Evolutionary conservation across 1,284 basidiomycete species (phyloP).

Genomic region (Ganoderma resinaceum): DNA sequence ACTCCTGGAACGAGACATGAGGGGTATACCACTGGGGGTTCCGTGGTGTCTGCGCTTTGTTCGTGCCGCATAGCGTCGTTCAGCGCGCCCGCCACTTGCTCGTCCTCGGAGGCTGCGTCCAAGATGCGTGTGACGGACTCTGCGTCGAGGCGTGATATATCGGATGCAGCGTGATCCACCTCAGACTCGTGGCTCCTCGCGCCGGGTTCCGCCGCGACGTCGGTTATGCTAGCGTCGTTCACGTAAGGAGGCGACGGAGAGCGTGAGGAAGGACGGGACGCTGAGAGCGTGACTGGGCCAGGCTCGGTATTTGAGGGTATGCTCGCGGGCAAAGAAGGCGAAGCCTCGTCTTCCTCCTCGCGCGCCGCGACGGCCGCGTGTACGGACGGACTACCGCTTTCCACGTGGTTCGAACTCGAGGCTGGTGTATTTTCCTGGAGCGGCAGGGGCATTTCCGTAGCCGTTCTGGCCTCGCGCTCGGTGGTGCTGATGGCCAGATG

Average conservation of each 20-base stretch:
- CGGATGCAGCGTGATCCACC: constrained; percentile 5
- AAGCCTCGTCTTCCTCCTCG: not conserved
- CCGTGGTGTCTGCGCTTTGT: not conserved
- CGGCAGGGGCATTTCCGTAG: not conserved
- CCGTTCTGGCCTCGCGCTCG: not conserved
- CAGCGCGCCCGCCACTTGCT: constrained; percentile 4
- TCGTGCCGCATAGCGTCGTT: constrained; percentile 11
- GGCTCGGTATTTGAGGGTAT: not conserved
- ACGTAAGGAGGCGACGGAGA: not conserved
- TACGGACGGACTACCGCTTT: not conserved
- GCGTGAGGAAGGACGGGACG: not conserved
- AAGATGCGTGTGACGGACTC: constrained; percentile 14
- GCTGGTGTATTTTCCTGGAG: not conserved
- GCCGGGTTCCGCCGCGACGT: not conserved
- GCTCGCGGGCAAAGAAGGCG: not conserved
- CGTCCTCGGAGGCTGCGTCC: constrained; percentile 6
- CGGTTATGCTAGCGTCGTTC: not conserved
- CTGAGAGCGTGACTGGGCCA: not conserved
- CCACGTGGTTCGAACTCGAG: not conserved
- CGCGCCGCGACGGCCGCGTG: not conserved
- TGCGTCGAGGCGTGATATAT: constrained; percentile 15
- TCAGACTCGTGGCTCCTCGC: not conserved
- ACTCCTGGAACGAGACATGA: constrained; percentile 44
- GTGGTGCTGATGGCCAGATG: not conserved
- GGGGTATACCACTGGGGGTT: not conserved